Conservation (phyloP, 805 yeast genomes). For the Candida loeiensis region DNA sequence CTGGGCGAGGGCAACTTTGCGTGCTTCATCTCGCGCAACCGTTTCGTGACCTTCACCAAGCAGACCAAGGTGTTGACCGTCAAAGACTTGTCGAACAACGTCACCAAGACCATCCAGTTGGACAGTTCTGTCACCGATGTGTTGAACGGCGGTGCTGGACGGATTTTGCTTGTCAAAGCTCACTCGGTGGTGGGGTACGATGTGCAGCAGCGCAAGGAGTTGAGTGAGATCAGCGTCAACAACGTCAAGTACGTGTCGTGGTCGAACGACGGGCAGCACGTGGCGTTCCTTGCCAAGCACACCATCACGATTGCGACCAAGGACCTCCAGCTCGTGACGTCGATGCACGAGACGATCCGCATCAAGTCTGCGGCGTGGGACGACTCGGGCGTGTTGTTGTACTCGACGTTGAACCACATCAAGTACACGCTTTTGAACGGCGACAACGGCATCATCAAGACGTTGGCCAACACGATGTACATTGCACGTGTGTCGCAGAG, state of each 20-base stretch:
- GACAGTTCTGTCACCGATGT: constrained; percentile 70
- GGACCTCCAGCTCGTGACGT: constrained; percentile 70
- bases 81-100: constrained; percentile 75
- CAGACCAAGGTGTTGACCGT: constrained; percentile 67
- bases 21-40: constrained; percentile 87
- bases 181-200: constrained; percentile 78
- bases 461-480: constrained; percentile 84
- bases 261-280: constrained; percentile 83
- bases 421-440: constrained; percentile 92
- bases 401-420: constrained; percentile 93
- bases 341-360: constrained; percentile 94
- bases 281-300: constrained; percentile 89
- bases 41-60: constrained; percentile 80
- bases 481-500: constrained; percentile 68
- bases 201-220: constrained; percentile 83
- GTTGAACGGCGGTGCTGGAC: constrained; percentile 76
- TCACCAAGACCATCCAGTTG: constrained; percentile 75
- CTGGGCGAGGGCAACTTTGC: constrained; percentile 85
- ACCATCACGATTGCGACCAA: constrained; percentile 84
- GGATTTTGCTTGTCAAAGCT: constrained; percentile 69
- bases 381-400: constrained; percentile 84
- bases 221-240: constrained; percentile 64
- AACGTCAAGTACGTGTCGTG: constrained; percentile 86
- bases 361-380: constrained; percentile 98
- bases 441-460: constrained; percentile 90